phyloP scores from a whole-genome alignment of 768 basidiomycete genomes.

The Suillus discolor region DNA sequence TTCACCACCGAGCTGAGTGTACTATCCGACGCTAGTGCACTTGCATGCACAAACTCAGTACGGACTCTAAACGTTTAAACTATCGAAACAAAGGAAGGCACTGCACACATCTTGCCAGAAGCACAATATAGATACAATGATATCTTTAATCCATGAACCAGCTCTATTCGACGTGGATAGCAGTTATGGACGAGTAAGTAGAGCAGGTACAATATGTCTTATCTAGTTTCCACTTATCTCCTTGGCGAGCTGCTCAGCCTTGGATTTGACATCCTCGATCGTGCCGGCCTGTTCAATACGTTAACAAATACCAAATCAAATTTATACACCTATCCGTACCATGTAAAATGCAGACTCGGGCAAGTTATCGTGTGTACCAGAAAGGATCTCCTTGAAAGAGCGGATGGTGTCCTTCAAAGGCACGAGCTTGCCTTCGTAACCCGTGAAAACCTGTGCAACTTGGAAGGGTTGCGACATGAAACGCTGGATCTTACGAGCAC shows the following conservation, averaged over 20 bases:
- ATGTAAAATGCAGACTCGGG: conserved; percentile 99
- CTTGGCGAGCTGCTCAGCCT: conserved; percentile 97
- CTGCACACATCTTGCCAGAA: neutral
- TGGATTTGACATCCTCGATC: conserved; percentile 94
- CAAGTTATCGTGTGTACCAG: conserved; percentile 83
- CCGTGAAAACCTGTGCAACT: conserved; percentile 99
- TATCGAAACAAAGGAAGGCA: neutral
- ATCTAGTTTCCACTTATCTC: conserved; percentile 66
- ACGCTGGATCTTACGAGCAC: conserved; percentile 97
- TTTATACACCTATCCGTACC: conserved; percentile 42
- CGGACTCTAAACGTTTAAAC: neutral
- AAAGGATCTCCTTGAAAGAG: conserved; percentile 97
- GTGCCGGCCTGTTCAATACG: conserved; percentile 64
- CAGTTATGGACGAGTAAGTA: conserved; percentile 6
- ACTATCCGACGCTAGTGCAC: neutral
- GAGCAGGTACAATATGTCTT: conserved; percentile 15
- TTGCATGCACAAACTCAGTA: neutral
- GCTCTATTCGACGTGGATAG: conserved; percentile 16
- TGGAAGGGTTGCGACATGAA: conserved; percentile 99
- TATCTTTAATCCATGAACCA: conserved; percentile 15
- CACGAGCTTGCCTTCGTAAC: conserved; percentile 97
- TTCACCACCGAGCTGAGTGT: neutral
- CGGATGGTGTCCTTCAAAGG: conserved; percentile 94
- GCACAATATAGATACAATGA: conserved; percentile 1
- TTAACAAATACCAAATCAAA: conserved; percentile 2